Evolutionary conservation across 352 stramenopile genomes (phyloP).

Genomic region (Halophytophthora batemanensis): DNA sequence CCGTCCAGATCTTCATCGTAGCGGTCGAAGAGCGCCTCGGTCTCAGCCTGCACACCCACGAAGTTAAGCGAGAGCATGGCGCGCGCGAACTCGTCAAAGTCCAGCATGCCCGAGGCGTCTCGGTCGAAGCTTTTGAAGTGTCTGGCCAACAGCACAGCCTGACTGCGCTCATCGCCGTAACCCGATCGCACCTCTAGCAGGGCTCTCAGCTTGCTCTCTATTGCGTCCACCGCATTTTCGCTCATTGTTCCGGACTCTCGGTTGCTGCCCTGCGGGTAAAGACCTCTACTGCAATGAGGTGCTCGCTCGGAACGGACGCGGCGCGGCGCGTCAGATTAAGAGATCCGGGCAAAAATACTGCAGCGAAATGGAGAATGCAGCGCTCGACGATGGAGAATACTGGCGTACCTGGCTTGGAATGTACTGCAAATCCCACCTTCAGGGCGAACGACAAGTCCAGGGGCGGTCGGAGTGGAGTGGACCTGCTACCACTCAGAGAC

Average conservation of each 20-base stretch:
- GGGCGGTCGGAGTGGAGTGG: no score
- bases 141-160: slow-evolving; percentile 51
- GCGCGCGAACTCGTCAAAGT: slow-evolving; percentile 87
- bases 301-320: no score
- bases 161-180: slow-evolving; percentile 53
- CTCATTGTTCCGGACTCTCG: slow-evolving; percentile 7
- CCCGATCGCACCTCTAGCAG: slow-evolving; percentile 75
- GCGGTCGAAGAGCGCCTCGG: slow-evolving; percentile 85
- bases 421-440: no score
- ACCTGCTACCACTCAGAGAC: no score
- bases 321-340: no score
- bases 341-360: no score
- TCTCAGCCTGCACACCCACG: slow-evolving; percentile 81
- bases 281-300: no score
- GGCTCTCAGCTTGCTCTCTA: slow-evolving; percentile 52
- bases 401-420: no score
- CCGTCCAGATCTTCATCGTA: slow-evolving; percentile 85
- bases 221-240: slow-evolving; percentile 43
- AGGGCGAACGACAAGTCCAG: no score
- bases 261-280: no score
- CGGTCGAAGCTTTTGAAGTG: slow-evolving; percentile 81
- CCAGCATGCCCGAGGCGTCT: slow-evolving; percentile 64
- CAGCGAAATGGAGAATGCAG: no score
- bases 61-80: slow-evolving; percentile 88
- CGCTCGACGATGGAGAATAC: no score